These are phyloP conservation scores for Melanopsichium pennsylvanicum DNA, from an alignment of 1,284 basidiomycete genomes.

Conservation along the genomic window DNA sequence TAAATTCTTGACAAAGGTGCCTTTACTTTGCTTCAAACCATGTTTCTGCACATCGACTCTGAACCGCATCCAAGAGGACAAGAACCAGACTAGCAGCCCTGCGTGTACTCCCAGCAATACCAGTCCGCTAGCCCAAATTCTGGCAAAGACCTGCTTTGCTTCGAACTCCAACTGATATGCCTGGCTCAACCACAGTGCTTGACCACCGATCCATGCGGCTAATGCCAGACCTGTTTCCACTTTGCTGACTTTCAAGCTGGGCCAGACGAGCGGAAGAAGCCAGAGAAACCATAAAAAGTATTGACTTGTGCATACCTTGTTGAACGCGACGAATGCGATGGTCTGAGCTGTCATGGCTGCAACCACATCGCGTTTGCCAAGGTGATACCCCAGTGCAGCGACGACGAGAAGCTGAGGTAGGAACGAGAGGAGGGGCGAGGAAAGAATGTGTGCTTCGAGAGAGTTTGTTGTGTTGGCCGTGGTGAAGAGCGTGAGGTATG, in stretches of 20 bases:
- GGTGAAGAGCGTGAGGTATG: constrained; percentile 73
- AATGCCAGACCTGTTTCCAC: constrained; percentile 52
- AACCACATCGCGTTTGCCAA: constrained; percentile 72
- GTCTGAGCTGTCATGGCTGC: constrained; percentile 94
- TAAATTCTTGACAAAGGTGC: constrained; percentile 14
- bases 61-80: constrained; percentile 50
- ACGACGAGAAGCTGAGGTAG: constrained; percentile 77
- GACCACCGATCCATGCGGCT: constrained; percentile 76
- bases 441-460: constrained; percentile 9
- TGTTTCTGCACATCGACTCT: constrained; percentile 30
- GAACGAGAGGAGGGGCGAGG: constrained; percentile 59
- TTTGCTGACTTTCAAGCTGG: constrained; percentile 68
- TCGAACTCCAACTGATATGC: constrained; percentile 63
- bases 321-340: constrained; percentile 87
- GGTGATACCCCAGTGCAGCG: constrained; percentile 75
- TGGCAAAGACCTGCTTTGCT: constrained; percentile 53
- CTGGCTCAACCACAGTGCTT: constrained; percentile 59
- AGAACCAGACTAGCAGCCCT: constrained; percentile 33
- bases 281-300: constrained; percentile 98
- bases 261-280: constrained; percentile 83
- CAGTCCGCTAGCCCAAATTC: constrained; percentile 54
- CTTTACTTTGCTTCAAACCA: constrained; percentile 7
- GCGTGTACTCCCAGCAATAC: constrained; percentile 48
- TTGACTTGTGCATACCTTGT: constrained; percentile 97
- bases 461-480: neutral